Percentiles rank a stretch among this genome's conserved stretches.
Evolutionary conservation across 345 rosid genomes (phyloP).

Genomic region (Eucalyptus tenuipes): DNA sequence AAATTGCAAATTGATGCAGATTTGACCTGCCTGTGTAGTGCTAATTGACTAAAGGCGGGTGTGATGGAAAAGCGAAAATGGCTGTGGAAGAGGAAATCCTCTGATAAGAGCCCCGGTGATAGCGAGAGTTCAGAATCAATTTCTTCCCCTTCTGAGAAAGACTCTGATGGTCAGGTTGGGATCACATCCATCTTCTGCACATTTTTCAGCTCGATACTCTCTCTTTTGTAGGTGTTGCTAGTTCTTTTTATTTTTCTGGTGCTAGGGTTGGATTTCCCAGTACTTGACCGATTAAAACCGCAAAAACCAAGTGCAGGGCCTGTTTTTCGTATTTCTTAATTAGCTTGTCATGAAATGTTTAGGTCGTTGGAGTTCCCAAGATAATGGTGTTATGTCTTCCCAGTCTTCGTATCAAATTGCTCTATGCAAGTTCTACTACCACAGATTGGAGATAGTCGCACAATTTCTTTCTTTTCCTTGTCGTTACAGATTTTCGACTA

Average conservation of each 20-base stretch:
- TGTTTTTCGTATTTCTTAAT: neutral
- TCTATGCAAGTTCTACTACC: neutral
- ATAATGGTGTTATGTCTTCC: neutral
- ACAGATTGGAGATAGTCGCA: neutral
- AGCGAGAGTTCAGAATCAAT: slow-evolving; percentile 61
- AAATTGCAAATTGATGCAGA: slow-evolving; percentile 18
- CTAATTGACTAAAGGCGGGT: neutral
- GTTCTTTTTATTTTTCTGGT: neutral
- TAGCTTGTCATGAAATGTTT: neutral
- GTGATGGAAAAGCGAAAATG: slow-evolving; percentile 73
- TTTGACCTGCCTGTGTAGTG: slow-evolving; percentile 15
- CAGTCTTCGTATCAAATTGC: neutral
- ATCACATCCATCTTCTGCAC: neutral
- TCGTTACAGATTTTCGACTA: neutral
- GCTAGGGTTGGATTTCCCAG: neutral
- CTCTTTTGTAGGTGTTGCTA: neutral
- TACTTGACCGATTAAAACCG: neutral
- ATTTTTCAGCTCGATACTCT: neutral
- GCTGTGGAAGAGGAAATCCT: slow-evolving; percentile 62
- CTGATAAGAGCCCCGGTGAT: slow-evolving; percentile 70
- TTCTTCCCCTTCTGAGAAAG: slow-evolving; percentile 62
- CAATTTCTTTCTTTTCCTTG: neutral
- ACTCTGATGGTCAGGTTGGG: slow-evolving; percentile 57
- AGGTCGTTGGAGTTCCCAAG: neutral
- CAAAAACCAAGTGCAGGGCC: neutral